Conservation (phyloP, 495 filamentous ascomycete species). For the Lophium mytilinum region DNA sequence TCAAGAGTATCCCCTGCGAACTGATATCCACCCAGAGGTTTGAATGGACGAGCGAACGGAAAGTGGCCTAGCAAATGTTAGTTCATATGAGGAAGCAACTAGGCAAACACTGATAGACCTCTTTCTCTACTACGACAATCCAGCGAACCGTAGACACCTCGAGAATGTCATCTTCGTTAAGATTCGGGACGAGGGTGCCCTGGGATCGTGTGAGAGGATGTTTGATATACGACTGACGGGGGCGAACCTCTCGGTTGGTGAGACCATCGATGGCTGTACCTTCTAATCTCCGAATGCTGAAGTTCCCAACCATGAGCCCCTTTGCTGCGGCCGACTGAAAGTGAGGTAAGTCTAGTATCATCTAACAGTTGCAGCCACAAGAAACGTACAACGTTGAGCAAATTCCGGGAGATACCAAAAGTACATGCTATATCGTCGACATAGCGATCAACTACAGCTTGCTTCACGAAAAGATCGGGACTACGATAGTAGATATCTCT, state of each 20-base stretch:
- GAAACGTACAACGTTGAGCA: slow-evolving; percentile 55
- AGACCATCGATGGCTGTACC: slow-evolving; percentile 24
- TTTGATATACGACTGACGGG: not conserved
- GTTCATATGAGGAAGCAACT: not conserved
- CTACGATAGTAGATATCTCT: slow-evolving; percentile 92
- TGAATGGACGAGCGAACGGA: slow-evolving; percentile 56
- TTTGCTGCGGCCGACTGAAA: slow-evolving; percentile 61
- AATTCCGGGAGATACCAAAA: slow-evolving; percentile 51
- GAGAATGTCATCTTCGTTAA: slow-evolving; percentile 45
- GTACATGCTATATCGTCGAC: slow-evolving; percentile 83
- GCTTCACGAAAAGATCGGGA: slow-evolving; percentile 67
- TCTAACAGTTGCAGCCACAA: not conserved
- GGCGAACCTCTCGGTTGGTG: slow-evolving; percentile 15
- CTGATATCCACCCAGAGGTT: slow-evolving; percentile 43
- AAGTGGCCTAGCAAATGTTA: slow-evolving; percentile 57
- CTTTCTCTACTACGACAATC: slow-evolving; percentile 88
- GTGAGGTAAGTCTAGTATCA: not conserved
- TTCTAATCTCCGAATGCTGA: slow-evolving; percentile 35
- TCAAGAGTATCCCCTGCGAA: slow-evolving; percentile 56
- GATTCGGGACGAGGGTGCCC: slow-evolving; percentile 60
- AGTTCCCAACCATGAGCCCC: slow-evolving; percentile 55
- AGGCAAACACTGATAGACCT: slow-evolving; percentile 44
- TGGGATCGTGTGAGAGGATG: slow-evolving; percentile 27
- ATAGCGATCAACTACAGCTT: slow-evolving; percentile 64
- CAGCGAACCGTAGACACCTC: slow-evolving; percentile 50